Percentiles rank a stretch among this genome's conserved stretches.
Evolutionary conservation across 2,329 filamentous ascomycete species (phyloP).

Genomic region (Aspergillus caelatus): DNA sequence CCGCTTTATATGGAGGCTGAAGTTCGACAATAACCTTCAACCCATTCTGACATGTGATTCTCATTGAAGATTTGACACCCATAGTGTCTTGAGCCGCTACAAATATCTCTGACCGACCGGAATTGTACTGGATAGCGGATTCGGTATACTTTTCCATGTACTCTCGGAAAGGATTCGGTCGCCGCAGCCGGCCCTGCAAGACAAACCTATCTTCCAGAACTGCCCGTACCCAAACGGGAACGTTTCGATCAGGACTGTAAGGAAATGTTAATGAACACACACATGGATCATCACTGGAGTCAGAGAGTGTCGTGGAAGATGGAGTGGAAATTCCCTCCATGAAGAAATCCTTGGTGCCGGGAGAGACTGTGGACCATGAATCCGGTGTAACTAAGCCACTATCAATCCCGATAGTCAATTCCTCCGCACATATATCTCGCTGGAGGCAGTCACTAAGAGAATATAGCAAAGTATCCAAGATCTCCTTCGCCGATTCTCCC

Average conservation of each 20-base stretch:
- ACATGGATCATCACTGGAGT: constrained; percentile 8
- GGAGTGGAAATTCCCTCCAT: constrained; percentile 13
- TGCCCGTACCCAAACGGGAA: constrained; percentile 16
- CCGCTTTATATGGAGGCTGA: constrained; percentile 1
- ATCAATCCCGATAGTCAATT: constrained; percentile 50
- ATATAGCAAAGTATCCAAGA: constrained; percentile 83
- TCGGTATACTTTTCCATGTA: constrained; percentile 10
- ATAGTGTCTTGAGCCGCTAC: neutral
- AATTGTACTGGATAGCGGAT: constrained; percentile 4
- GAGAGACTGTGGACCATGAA: constrained; percentile 65
- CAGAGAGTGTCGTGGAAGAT: constrained; percentile 16
- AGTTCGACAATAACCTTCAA: constrained; percentile 15
- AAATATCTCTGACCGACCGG: constrained; percentile 8
- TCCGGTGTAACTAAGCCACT: constrained; percentile 54
- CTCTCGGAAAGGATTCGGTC: constrained; percentile 16
- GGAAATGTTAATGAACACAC: neutral
- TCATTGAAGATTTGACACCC: constrained; percentile 2
- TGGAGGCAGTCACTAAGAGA: constrained; percentile 79
- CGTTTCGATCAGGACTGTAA: neutral
- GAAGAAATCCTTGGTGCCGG: constrained; percentile 27
- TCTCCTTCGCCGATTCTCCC: constrained; percentile 90
- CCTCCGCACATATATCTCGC: constrained; percentile 67
- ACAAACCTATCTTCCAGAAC: constrained; percentile 12
- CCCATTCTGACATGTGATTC: constrained; percentile 13
- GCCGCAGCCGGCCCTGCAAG: constrained; percentile 8